These are phyloP conservation scores for Fusarium sp. DNA, from an alignment of 2,329 filamentous ascomycete species.

Conservation along the genomic window DNA sequence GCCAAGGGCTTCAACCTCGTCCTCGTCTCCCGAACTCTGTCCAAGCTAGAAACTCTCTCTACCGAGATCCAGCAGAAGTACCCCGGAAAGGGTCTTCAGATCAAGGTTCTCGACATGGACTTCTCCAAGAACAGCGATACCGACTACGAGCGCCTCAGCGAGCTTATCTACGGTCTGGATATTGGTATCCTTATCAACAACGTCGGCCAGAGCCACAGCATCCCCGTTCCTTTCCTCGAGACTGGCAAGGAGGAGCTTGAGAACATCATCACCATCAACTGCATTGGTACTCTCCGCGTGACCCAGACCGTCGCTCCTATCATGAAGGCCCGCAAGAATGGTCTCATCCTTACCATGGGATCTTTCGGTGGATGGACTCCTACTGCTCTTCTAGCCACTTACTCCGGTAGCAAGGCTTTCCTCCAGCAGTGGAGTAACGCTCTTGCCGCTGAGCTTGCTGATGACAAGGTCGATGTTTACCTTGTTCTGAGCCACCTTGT, in stretches of 20 bases:
- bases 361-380: constrained; percentile 94
- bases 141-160: constrained; percentile 81
- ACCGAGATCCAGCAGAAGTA: constrained; percentile 79
- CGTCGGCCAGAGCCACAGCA: constrained; percentile 92
- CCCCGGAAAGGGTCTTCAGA: constrained; percentile 70
- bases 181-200: constrained; percentile 95
- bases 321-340: constrained; percentile 85
- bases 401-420: constrained; percentile 98
- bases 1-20: constrained; percentile 93
- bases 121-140: constrained; percentile 82
- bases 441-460: constrained; percentile 83
- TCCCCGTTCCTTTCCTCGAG: constrained; percentile 88
- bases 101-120: constrained; percentile 90
- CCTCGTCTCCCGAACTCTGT: constrained; percentile 93
- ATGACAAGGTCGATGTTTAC: constrained; percentile 87
- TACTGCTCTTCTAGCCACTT: constrained; percentile 92
- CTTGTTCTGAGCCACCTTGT: constrained; percentile 93
- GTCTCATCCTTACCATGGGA: constrained; percentile 95
- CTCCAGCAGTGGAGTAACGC: constrained; percentile 95
- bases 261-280: constrained; percentile 96
- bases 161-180: constrained; percentile 78
- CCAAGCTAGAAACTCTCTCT: constrained; percentile 85
- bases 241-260: constrained; percentile 84
- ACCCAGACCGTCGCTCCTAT: constrained; percentile 87
- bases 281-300: constrained; percentile 86